Percentiles rank a stretch among this genome's conserved stretches.
Conservation (phyloP, 768 basidiomycete genomes). For the Calvatia gigantea region DNA sequence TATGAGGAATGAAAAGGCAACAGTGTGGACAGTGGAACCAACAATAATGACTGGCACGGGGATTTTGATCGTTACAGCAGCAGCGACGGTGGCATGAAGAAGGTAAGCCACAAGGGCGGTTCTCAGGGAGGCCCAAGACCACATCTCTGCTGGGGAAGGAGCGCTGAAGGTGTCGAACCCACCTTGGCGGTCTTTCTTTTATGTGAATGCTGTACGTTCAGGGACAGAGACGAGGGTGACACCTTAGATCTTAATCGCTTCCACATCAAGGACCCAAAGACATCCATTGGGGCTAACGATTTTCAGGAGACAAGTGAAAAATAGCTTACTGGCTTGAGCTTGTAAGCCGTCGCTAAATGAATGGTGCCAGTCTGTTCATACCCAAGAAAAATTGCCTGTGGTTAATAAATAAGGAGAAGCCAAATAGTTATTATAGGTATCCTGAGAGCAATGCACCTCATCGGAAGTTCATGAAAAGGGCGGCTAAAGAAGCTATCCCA, state of each 20-base stretch:
- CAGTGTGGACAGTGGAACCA: not conserved
- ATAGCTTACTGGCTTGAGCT: too few relatives aligned
- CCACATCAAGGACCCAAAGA: not conserved
- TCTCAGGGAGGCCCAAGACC: not conserved
- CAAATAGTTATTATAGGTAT: too few relatives aligned
- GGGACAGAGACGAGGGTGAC: conserved; percentile 21
- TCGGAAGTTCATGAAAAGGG: too few relatives aligned
- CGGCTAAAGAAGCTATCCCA: too few relatives aligned
- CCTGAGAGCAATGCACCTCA: too few relatives aligned
- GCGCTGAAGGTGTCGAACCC: not conserved
- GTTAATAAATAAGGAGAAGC: too few relatives aligned
- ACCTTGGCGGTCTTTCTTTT: not conserved
- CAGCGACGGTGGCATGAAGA: not conserved
- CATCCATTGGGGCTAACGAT: too few relatives aligned
- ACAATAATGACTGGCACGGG: not conserved
- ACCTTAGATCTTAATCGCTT: not conserved
- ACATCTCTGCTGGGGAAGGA: not conserved
- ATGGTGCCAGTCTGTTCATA: too few relatives aligned
- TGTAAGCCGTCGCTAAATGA: too few relatives aligned
- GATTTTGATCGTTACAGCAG: conserved; percentile 1
- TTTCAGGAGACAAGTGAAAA: too few relatives aligned
- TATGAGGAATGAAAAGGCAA: conserved; percentile 2
- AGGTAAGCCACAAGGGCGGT: not conserved
- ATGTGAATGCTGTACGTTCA: conserved; percentile 51
- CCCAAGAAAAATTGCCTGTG: too few relatives aligned